Conservation (phyloP, 768 basidiomycete species). For the Phanerodontia chrysosporium region DNA sequence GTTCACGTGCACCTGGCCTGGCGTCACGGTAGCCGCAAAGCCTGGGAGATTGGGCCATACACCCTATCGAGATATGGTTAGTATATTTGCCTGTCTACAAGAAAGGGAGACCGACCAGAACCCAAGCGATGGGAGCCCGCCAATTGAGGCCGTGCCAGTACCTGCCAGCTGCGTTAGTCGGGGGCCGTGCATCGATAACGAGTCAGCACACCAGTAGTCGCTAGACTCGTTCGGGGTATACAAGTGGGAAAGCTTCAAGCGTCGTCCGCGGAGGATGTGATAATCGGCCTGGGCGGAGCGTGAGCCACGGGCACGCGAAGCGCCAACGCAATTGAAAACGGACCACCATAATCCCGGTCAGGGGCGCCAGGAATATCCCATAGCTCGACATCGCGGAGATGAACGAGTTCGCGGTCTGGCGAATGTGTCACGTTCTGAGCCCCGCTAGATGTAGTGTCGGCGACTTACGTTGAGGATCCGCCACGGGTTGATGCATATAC, state of each 20-base stretch:
- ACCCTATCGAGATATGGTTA: constrained; percentile 18
- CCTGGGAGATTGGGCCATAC: constrained; percentile 29
- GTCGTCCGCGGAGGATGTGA: constrained; percentile 23
- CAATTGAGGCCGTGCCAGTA: constrained; percentile 23
- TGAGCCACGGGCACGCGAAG: background rate
- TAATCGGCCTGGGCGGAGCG: constrained; percentile 23
- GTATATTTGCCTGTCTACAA: background rate
- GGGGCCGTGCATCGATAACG: background rate
- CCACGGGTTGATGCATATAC: constrained; percentile 30
- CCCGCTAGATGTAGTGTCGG: constrained; percentile 8
- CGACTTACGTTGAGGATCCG: constrained; percentile 25
- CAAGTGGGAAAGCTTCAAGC: constrained; percentile 27
- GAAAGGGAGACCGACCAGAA: constrained; percentile 18
- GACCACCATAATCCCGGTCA: constrained; percentile 31
- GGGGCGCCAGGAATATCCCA: constrained; percentile 29
- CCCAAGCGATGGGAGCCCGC: constrained; percentile 24
- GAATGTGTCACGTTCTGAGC: background rate
- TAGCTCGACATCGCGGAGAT: constrained; percentile 30
- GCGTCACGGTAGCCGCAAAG: constrained; percentile 22
- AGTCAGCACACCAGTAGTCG: constrained; percentile 25
- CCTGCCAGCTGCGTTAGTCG: constrained; percentile 1
- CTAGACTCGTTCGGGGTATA: constrained; percentile 23
- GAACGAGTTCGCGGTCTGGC: constrained; percentile 20
- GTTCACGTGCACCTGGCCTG: constrained; percentile 14
- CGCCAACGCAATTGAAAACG: background rate